A percentile compares a stretch with the other conserved stretches of the same genome.
Conservation (phyloP, 495 filamentous ascomycete species). For the Schizothecium vesticola region DNA sequence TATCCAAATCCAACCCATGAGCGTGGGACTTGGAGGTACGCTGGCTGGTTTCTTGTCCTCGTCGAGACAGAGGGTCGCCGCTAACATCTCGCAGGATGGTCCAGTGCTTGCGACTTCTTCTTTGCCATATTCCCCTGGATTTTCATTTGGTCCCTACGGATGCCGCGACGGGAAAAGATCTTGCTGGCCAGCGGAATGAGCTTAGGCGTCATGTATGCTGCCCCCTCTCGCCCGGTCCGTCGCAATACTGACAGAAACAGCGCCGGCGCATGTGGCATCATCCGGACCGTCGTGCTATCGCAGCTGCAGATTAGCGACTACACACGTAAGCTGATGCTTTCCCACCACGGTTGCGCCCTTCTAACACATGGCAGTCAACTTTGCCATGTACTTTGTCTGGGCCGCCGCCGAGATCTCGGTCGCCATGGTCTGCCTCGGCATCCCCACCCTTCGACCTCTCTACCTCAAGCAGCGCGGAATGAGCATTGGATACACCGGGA, state of each 20-base stretch:
- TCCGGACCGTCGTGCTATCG: slow-evolving; percentile 34
- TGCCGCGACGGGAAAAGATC: slow-evolving; percentile 38
- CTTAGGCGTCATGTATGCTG: slow-evolving; percentile 37
- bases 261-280: slow-evolving; percentile 37
- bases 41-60: not conserved
- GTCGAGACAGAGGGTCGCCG: not conserved
- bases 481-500: slow-evolving; percentile 17
- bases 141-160: slow-evolving; percentile 37
- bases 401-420: slow-evolving; percentile 38
- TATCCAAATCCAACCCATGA: slow-evolving; percentile 35
- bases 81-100: slow-evolving; percentile 30
- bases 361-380: slow-evolving; percentile 27
- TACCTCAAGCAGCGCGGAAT: slow-evolving; percentile 29
- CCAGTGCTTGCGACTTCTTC: slow-evolving; percentile 39
- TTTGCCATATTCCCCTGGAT: slow-evolving; percentile 43
- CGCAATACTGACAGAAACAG: slow-evolving; percentile 21
- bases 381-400: slow-evolving; percentile 38
- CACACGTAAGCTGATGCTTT: slow-evolving; percentile 23
- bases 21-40: slow-evolving; percentile 33
- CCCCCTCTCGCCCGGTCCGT: not conserved
- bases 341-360: not conserved
- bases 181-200: slow-evolving; percentile 40
- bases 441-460: slow-evolving; percentile 34
- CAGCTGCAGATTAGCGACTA: slow-evolving; percentile 32
- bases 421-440: slow-evolving; percentile 36